A percentile compares a stretch with the other conserved stretches of the same genome.
These are phyloP conservation scores for Acrocalymma vagum DNA, from an alignment of 2,329 filamentous ascomycete genomes.

Conservation along the genomic window DNA sequence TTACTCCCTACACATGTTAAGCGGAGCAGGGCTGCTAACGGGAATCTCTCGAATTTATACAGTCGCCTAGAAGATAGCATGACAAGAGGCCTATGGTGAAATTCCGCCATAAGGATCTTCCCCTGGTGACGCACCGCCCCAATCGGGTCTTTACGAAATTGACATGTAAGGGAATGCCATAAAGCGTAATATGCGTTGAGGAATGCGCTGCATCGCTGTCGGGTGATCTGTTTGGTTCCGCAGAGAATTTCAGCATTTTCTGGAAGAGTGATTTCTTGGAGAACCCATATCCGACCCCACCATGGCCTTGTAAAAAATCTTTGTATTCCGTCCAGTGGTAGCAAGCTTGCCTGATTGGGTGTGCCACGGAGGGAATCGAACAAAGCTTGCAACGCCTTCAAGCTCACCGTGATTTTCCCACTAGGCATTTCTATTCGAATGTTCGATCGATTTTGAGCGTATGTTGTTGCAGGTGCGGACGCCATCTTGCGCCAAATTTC, in stretches of 20 bases:
- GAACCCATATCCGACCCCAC: conserved; percentile 25
- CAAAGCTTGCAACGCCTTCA: too few species aligned
- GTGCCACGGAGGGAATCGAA: conserved; percentile 12
- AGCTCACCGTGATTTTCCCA: too few species aligned
- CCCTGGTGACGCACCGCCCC: conserved; percentile 3
- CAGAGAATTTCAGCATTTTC: conserved; percentile 13
- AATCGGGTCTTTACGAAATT: too few species aligned
- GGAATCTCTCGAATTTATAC: conserved; percentile 11
- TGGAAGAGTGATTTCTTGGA: conserved; percentile 24
- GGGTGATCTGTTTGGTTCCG: conserved; percentile 11
- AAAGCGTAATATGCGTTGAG: conserved; percentile 11
- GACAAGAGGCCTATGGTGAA: conserved; percentile 10
- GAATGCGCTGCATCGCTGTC: conserved; percentile 9
- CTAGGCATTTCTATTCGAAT: too few species aligned
- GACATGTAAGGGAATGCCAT: conserved; percentile 6
- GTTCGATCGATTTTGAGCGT: too few species aligned
- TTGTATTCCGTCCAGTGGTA: conserved; percentile 7
- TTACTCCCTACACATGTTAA: conserved; percentile 17
- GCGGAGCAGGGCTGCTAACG: conserved; percentile 18
- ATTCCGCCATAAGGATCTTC: conserved; percentile 2
- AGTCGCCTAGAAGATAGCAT: conserved; percentile 13
- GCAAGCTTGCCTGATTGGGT: conserved; percentile 1
- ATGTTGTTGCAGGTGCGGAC: too few species aligned
- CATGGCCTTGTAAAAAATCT: conserved; percentile 14
- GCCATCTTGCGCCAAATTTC: conserved; percentile 11